Percentiles rank a stretch among this genome's conserved stretches.
Evolutionary conservation across 495 filamentous ascomycete genomes (phyloP).

Genomic region (Barbatosphaeria neglecta): DNA sequence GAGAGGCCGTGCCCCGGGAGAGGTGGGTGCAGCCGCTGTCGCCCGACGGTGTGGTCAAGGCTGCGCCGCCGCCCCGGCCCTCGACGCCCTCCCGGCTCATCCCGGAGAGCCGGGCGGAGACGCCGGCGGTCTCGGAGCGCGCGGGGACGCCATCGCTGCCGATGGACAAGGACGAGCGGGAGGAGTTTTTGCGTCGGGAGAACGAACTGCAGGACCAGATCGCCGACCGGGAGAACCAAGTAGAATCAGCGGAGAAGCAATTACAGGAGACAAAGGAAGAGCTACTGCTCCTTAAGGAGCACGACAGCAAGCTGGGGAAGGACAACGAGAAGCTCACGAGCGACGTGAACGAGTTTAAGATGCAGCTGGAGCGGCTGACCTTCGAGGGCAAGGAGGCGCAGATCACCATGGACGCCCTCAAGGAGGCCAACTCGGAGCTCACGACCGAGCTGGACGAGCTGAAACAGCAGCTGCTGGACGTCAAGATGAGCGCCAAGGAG

Average conservation of each 20-base stretch:
- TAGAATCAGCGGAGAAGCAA: slow-evolving; percentile 63
- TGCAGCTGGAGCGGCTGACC: slow-evolving; percentile 88
- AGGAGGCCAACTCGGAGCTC: slow-evolving; percentile 89
- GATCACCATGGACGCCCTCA: slow-evolving; percentile 95
- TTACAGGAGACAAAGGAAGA: slow-evolving; percentile 76
- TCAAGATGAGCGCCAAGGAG: slow-evolving; percentile 91
- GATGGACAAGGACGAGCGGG: slow-evolving; percentile 90
- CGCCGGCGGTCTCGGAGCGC: slow-evolving; percentile 53
- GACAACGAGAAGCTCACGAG: slow-evolving; percentile 75
- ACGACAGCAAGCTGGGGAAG: slow-evolving; percentile 64
- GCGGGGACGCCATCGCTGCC: slow-evolving; percentile 75
- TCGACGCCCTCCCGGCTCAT: slow-evolving; percentile 74
- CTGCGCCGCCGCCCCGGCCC: slow-evolving; percentile 49
- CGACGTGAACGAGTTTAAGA: slow-evolving; percentile 83
- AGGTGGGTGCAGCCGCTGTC: slow-evolving; percentile 44
- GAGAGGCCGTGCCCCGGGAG: slow-evolving; percentile 82
- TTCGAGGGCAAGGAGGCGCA: slow-evolving; percentile 94
- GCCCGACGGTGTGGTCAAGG: slow-evolving; percentile 46
- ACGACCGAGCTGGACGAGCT: slow-evolving; percentile 86
- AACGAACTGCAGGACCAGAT: slow-evolving; percentile 96
- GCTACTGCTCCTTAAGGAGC: slow-evolving; percentile 67
- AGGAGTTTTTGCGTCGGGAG: slow-evolving; percentile 89
- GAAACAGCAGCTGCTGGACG: slow-evolving; percentile 92
- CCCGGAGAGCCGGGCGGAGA: slow-evolving; percentile 71
- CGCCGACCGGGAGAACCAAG: slow-evolving; percentile 77